Evolutionary conservation across 352 stramenopile species (phyloP), one percentile per base, ranked within the genome.

Genomic region (Phytophthora fragariaefolia): DNA sequence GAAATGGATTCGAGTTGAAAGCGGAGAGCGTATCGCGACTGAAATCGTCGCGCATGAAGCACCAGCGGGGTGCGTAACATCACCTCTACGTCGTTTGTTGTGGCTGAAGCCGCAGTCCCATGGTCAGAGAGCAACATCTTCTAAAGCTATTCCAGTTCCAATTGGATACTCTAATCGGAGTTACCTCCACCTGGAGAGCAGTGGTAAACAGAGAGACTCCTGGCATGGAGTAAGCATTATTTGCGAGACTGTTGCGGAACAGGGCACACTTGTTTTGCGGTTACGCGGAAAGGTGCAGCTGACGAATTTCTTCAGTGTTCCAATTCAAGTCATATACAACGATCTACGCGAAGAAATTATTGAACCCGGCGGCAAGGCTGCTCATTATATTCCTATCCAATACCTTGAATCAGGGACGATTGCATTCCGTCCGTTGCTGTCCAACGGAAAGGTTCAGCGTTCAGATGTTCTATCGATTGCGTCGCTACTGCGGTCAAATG

Each of bases 131-230:
- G 40, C 63, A 32, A 73, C 69, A 12, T 74, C 74, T 43, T 80
- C 79, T 0, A 94, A 96, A 53, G 77, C 85, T 6, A 94, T 94
- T 53, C 85, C 87, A 15, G 87, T 96, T n/a, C 87, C 87, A 0
- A 96, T 96, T 55, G 87, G 87, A 17, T 93, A 96, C 61, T 93
- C 84, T 7, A 92, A 96, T 67, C 80, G 87, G 24, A 94, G 85
- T 45, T 96, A 92, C 62, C 70, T 96, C 52, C 87, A 93, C 23
- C 69, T 96, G 4, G 85, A 96, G 48, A 92, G 76, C 57, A 78
- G 74, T 30, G 80, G 71, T 22, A 80, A 83, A 24, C 78, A 81
- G 43, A 78, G 77, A 24, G 82, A 92, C 50, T 79, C 78, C 13
- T 92, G 85, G 83, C 82, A 90, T 49, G 84, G 86, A 4, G 79